Conservation (phyloP, 2,329 filamentous ascomycete genomes). For the Fonsecaea pedrosoi region DNA sequence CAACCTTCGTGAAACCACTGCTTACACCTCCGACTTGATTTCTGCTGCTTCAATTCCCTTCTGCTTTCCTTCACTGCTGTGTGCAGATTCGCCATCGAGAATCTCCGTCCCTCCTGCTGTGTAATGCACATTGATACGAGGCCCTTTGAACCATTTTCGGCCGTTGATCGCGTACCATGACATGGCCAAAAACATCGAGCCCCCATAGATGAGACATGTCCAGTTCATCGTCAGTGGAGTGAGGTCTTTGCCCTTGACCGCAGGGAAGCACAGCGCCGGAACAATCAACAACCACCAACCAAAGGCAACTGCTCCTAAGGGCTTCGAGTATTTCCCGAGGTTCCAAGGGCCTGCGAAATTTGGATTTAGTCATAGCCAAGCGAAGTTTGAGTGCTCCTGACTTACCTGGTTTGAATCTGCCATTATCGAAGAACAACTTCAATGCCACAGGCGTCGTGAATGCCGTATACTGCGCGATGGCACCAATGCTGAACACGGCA, state of each 20-base stretch:
- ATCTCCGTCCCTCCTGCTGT: constrained; percentile 22
- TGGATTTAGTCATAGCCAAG: constrained; percentile 9
- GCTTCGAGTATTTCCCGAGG: constrained; percentile 42
- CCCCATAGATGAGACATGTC: constrained; percentile 45
- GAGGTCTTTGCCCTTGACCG: constrained; percentile 42
- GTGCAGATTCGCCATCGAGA: constrained; percentile 18
- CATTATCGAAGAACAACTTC: constrained; percentile 43
- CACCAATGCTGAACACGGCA: constrained; percentile 44
- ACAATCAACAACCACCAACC: constrained; percentile 44
- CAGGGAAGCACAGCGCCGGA: constrained; percentile 44
- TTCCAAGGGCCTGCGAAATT: constrained; percentile 42
- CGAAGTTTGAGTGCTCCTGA: neutral
- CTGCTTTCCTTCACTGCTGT: constrained; percentile 7
- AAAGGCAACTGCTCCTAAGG: constrained; percentile 42
- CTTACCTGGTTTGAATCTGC: constrained; percentile 41
- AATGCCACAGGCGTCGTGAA: constrained; percentile 43
- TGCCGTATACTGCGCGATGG: constrained; percentile 41
- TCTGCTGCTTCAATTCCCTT: constrained; percentile 15
- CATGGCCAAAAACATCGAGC: constrained; percentile 43
- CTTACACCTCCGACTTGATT: constrained; percentile 16
- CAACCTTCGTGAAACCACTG: neutral
- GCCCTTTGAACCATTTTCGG: constrained; percentile 47
- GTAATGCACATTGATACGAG: constrained; percentile 43
- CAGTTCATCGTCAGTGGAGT: constrained; percentile 45
- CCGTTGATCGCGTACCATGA: constrained; percentile 42